These are phyloP conservation scores for Endoconidiophora laricicola DNA, from an alignment of 2,329 filamentous ascomycete genomes.

Conservation along the genomic window DNA sequence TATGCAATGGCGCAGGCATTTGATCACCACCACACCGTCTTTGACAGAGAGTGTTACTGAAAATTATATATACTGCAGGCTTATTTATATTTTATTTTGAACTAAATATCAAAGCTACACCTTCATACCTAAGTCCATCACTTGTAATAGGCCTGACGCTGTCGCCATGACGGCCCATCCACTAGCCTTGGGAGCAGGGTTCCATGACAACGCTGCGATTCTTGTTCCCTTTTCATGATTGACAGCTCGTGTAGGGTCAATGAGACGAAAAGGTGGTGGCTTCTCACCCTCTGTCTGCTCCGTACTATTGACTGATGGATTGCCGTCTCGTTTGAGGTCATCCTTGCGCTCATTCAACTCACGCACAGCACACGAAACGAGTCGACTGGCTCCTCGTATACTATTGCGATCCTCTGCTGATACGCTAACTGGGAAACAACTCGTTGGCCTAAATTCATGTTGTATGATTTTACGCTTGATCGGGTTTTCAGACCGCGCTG, in stretches of 20 bases:
- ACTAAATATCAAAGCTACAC: conserved; percentile 10
- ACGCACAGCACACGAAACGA: conserved; percentile 34
- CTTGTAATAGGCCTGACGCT: conserved; percentile 48
- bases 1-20: conserved; percentile 70
- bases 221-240: conserved; percentile 47
- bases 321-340: conserved; percentile 18
- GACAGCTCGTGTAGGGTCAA: conserved; percentile 26
- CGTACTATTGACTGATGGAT: conserved; percentile 17
- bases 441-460: conserved; percentile 32
- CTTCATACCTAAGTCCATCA: conserved; percentile 48
- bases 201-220: conserved; percentile 48
- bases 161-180: conserved; percentile 51
- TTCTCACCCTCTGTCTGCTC: conserved; percentile 13
- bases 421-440: conserved; percentile 16
- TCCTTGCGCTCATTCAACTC: conserved; percentile 26
- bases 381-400: conserved; percentile 30
- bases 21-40: conserved; percentile 58
- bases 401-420: neutral
- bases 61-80: neutral
- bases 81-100: conserved; percentile 5
- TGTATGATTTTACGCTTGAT: conserved; percentile 32
- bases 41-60: conserved; percentile 32
- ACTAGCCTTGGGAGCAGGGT: conserved; percentile 47
- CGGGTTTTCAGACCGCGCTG: conserved; percentile 23
- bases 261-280: conserved; percentile 15